Evolutionary conservation across 225 moss, liverwort and hornwort species (phyloP).

Genomic region (Anthoceros angustus): DNA sequence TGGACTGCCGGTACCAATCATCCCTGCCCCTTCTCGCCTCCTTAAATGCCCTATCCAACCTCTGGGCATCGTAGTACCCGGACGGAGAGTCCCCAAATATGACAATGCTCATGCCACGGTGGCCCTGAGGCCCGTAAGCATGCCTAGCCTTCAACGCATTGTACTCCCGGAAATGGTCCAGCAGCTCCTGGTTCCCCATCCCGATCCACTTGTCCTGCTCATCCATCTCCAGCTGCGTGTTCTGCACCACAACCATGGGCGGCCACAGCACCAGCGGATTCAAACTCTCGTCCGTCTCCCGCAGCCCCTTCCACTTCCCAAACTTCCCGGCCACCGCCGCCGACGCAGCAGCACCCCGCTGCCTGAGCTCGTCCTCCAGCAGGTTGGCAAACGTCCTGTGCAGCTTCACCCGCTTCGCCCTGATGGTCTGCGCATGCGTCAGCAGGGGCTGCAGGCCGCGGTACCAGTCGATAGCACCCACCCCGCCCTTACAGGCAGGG

Average conservation of each 20-base stretch:
- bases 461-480: conserved; percentile 96
- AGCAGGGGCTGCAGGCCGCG: conserved; percentile 66
- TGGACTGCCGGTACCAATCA: conserved; percentile 51
- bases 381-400: conserved; percentile 73
- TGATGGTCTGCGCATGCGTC: conserved; percentile 79
- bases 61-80: conserved; percentile 76
- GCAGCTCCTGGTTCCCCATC: conserved; percentile 95
- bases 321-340: conserved; percentile 35
- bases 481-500: conserved; percentile 80
- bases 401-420: conserved; percentile 81
- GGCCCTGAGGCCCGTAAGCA: conserved; percentile 89
- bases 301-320: conserved; percentile 80
- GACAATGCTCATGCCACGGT: conserved; percentile 87
- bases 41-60: conserved; percentile 54
- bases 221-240: conserved; percentile 81
- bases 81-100: conserved; percentile 64
- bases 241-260: conserved; percentile 72
- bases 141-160: conserved; percentile 90
- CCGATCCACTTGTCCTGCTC: conserved; percentile 91
- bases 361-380: conserved; percentile 74
- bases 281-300: conserved; percentile 36
- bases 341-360: conserved; percentile 34
- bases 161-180: conserved; percentile 78
- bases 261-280: conserved; percentile 61
- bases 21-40: conserved; percentile 50